Evolutionary conservation across 2,329 filamentous ascomycete species (phyloP).

Genomic region (Fulvia fulva): DNA sequence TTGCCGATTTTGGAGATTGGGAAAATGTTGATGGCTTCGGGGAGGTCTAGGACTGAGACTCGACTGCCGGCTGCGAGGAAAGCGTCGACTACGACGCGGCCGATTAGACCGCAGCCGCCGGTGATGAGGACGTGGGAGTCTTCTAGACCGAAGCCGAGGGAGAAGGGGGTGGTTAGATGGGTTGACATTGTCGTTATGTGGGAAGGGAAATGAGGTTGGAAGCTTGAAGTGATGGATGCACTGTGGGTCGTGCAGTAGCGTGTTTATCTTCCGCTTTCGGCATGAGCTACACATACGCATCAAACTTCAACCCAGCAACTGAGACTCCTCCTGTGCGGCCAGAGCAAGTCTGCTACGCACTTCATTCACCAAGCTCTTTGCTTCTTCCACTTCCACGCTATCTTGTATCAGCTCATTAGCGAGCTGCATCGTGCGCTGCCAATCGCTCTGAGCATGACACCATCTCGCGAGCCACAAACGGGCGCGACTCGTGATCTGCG

Average conservation of each 20-base stretch:
- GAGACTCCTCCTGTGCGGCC: constrained; percentile 17
- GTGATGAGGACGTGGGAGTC: constrained; percentile 40
- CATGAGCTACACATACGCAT: not conserved
- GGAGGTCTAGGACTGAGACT: constrained; percentile 34
- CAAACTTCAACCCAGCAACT: not conserved
- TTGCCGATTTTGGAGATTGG: constrained; percentile 2
- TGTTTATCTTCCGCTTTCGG: not conserved
- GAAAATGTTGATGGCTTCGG: constrained; percentile 1
- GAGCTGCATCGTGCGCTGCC: constrained; percentile 70
- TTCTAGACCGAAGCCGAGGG: constrained; percentile 36
- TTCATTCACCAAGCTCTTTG: constrained; percentile 86
- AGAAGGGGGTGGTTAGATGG: constrained; percentile 9
- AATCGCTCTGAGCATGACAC: constrained; percentile 72
- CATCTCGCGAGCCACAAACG: constrained; percentile 88
- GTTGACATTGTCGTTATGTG: not conserved
- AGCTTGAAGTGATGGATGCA: not conserved
- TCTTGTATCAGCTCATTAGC: constrained; percentile 93
- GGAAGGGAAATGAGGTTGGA: not conserved
- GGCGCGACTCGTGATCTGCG: constrained; percentile 84
- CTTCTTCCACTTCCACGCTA: constrained; percentile 93
- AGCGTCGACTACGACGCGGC: constrained; percentile 36
- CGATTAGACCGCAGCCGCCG: constrained; percentile 42
- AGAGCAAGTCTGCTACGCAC: constrained; percentile 67
- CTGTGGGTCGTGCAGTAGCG: not conserved
- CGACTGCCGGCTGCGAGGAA: constrained; percentile 42